phyloP scores from a whole-genome alignment of 345 rosid genomes.

The Populus tremula region DNA sequence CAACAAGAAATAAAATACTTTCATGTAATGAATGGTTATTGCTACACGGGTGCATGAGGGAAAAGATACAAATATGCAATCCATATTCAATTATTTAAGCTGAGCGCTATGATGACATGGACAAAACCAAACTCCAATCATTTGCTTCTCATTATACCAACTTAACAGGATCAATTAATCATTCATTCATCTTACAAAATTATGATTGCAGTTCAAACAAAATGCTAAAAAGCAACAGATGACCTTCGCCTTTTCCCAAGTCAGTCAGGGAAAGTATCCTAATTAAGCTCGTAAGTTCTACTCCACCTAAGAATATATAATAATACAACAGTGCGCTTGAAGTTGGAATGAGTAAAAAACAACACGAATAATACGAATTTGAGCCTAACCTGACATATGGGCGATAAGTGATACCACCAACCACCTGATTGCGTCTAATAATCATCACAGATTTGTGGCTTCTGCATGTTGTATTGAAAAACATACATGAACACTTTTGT shows the following conservation, averaged over 20 bases:
- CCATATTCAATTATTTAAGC: not conserved
- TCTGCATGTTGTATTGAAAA: constrained; percentile 44
- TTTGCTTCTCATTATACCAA: not conserved
- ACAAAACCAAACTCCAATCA: not conserved
- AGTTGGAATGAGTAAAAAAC: not conserved
- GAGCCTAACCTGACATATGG: constrained; percentile 75
- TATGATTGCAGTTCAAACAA: not conserved
- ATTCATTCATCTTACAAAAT: not conserved
- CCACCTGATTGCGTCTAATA: constrained; percentile 75
- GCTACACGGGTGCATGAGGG: not conserved
- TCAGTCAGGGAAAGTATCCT: not conserved
- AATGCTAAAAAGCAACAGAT: not conserved
- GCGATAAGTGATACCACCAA: constrained; percentile 99
- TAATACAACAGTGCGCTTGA: not conserved
- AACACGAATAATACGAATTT: constrained; percentile 1
- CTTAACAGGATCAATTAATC: not conserved
- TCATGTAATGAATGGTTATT: not conserved
- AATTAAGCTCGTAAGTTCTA: not conserved
- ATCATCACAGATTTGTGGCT: constrained; percentile 99
- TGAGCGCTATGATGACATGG: not conserved
- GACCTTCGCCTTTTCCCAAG: not conserved
- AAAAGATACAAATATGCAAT: not conserved
- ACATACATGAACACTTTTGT: not conserved
- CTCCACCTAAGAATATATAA: not conserved
- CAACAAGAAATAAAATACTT: not conserved